phyloP scores from a whole-genome alignment of 495 filamentous ascomycete genomes.

The Podospora comata region DNA sequence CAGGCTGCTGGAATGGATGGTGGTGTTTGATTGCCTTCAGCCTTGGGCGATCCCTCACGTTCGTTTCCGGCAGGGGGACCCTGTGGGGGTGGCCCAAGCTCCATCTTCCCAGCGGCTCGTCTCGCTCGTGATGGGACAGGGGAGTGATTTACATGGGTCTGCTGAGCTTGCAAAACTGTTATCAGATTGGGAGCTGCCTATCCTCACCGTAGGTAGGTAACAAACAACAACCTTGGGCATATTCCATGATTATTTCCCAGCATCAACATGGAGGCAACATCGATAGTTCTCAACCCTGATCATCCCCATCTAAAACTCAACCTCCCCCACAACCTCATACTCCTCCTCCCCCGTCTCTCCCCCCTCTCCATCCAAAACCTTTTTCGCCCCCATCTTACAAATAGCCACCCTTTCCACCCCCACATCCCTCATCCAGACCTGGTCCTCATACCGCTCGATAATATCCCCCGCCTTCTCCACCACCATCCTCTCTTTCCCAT shows the following conservation, averaged over 20 bases:
- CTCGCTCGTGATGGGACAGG: background rate
- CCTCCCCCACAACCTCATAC: conserved; percentile 53
- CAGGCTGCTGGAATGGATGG: conserved; percentile 11
- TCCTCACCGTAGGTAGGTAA: background rate
- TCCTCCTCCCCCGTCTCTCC: conserved; percentile 43
- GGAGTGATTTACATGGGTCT: background rate
- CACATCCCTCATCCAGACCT: conserved; percentile 61
- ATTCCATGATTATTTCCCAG: background rate
- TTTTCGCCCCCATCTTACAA: conserved; percentile 76
- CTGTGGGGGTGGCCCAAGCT: conserved; percentile 22
- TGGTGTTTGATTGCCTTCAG: background rate
- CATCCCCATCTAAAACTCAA: conserved; percentile 30
- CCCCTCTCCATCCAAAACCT: conserved; percentile 43
- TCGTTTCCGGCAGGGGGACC: background rate
- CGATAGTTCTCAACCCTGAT: too few relatives aligned
- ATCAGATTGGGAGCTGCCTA: background rate
- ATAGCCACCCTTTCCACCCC: conserved; percentile 62
- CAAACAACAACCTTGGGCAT: background rate
- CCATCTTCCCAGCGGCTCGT: background rate
- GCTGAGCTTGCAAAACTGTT: background rate
- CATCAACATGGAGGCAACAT: background rate
- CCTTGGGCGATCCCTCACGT: conserved; percentile 4
- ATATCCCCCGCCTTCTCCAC: conserved; percentile 52
- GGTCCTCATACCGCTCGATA: conserved; percentile 50
- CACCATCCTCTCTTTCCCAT: conserved; percentile 38